Base-by-base conservation (phyloP, 768 basidiomycete species). In the Lentinus brumalis region DNA sequence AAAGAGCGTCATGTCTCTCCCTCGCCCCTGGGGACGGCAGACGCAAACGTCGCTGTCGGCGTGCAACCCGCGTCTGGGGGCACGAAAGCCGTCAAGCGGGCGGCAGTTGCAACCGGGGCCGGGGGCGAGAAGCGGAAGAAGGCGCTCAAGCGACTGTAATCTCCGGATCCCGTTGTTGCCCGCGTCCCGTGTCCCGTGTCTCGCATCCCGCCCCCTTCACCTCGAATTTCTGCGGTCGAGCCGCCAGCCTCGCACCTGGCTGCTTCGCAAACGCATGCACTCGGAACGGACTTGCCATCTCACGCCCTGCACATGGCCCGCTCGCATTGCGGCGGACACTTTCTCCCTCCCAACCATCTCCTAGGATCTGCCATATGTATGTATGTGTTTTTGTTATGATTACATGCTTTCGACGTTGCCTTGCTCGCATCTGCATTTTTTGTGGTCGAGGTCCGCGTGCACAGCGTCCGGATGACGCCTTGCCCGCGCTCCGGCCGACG, bases 41-140 rank as follows among this genome's bases (percentile, higher is more conserved):
- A 91, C 69, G 81, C 89, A 18, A 91, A 91, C 68, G 82, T 89
- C 29, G 70, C 71, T 0, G 61, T 68, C 14, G 54, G 60, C n/a
- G 38, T 69, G 2, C 63, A 74, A 12, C 69, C 76, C 1, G 67
- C 75, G 53, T 61, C 78, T 5, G 71, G 77, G 12, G 54, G 51
- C 16, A 76, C 82, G 9, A 92, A 91, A 71, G 83, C 88, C 0
- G 81, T 89, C 53, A 92, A 92, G 74, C 78, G 91, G 15, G 85
- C 88, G 1, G 81, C 86, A 0, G 80, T 81, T 1, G 77, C 75
- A 11, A 79, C 73, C 0, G 71, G 76, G 5, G 81, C 79, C 2
- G 85, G 85, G 2, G 85, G 83, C 3, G 91, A 92, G 75, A 94
- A 94, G 78, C 80, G 92, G 73, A 94, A 94, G 82, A 94, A 93